Evolutionary conservation across 306 rosid genomes (phyloP).

Genomic region (Prunus persica): Prunus_persica_NCBIv2 NC_034009.1:22470001-22470500

Average conservation of each 20-base stretch:
- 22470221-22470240: conserved; percentile 37
- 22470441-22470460: not conserved
- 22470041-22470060: conserved; percentile 7
- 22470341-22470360: not conserved
- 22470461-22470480: not conserved
- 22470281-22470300: not conserved
- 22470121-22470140: conserved; percentile 21
- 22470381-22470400: conserved; percentile 1
- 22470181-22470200: not conserved
- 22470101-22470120: conserved; percentile 20
- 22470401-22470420: conserved; percentile 1
- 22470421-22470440: conserved; percentile 5
- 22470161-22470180: conserved; percentile 12
- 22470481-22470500: not conserved
- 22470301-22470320: not conserved
- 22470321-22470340: not conserved
- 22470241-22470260: not conserved
- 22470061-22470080: conserved; percentile 20
- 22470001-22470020: no score
- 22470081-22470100: conserved; percentile 9
- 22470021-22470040: not conserved
- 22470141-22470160: conserved; percentile 24
- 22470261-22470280: not conserved
- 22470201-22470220: conserved; percentile 18
- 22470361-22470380: conserved; percentile 2